Conservation (phyloP, 345 rosid genomes). For the Cardamine occulta region DNA sequence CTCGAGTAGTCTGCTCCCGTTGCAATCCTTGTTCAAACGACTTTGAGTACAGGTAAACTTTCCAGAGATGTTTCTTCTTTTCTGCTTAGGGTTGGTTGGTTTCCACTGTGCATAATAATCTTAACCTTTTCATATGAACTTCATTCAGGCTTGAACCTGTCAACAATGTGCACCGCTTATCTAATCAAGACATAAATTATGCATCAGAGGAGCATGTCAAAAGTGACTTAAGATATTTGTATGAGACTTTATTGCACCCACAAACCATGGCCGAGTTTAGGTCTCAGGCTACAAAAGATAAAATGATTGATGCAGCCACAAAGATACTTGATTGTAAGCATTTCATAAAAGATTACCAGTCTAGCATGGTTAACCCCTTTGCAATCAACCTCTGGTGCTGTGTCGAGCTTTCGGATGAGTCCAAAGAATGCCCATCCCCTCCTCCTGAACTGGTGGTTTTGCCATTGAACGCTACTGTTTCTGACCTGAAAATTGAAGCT, state of each 20-base stretch:
- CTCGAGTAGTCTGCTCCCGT: slow-evolving; percentile 52
- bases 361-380: slow-evolving; percentile 28
- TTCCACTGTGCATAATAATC: background rate
- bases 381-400: slow-evolving; percentile 54
- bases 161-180: slow-evolving; percentile 33
- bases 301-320: slow-evolving; percentile 51
- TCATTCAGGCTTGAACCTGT: slow-evolving; percentile 56
- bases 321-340: slow-evolving; percentile 80
- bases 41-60: slow-evolving; percentile 61
- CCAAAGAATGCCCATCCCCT: slow-evolving; percentile 52
- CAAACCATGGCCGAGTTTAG: slow-evolving; percentile 45
- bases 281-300: slow-evolving; percentile 46
- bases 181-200: slow-evolving; percentile 33
- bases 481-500: slow-evolving; percentile 61
- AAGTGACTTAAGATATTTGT: slow-evolving; percentile 57
- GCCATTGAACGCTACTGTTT: slow-evolving; percentile 59
- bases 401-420: slow-evolving; percentile 56
- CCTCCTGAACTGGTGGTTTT: slow-evolving; percentile 63
- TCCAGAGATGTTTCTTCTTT: background rate
- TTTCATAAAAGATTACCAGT: slow-evolving; percentile 60
- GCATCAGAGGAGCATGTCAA: slow-evolving; percentile 58
- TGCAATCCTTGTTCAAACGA: slow-evolving; percentile 51
- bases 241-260: slow-evolving; percentile 58
- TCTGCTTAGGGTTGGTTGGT: background rate
- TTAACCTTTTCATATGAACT: background rate